Evolutionary conservation across 352 stramenopile genomes (phyloP), one percentile per base, ranked within the genome.

Genomic region (Phytophthora pisi): DNA sequence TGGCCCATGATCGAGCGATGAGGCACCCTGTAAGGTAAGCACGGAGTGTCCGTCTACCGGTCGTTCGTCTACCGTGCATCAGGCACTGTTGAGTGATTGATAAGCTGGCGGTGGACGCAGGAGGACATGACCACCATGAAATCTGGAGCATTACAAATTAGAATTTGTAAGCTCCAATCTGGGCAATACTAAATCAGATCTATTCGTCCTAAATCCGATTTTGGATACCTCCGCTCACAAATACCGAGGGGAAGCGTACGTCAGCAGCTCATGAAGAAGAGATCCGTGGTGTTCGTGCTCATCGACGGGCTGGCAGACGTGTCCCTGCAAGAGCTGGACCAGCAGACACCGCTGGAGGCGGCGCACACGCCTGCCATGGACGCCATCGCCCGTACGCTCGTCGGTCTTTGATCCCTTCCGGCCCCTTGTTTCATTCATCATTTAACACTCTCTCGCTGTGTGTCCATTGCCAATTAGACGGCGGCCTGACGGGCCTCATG

Each of bases 241-340:
- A 15, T 13, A 38, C 31, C 11, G 31, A 13, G 31, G 31, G 31
- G 31, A 38, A 13, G 31, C 31, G 42, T 55, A 63, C 51, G 49
- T 63, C 31, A 67, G 23, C 45, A 53, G 20, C 42, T 6, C 28
- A 82, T 82, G 75, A 81, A 77, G 74, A 75, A 74, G 61, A 74
- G 74, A 51, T 72, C 74, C 5, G 83, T 96, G 52, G 70, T 96
- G 52, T 94, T 96, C 60, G 88, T 96, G 67, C 84, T 96, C 50
- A 95, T 96, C 62, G 89, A 96, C 31, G 89, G 89, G 8, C 78
- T 96, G 31, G 85, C 81, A 20, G 89, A 96, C 47, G 81, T 93
- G 13, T 87, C 86, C 26, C 75, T 95, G 38, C 68, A 72, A 30
- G 73, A 92, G 46, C 60, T 92, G 49, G 67, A 59, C 28, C 69